Base-by-base conservation (phyloP, 768 basidiomycete species). In the Rhodotorula babjevae region DNA sequence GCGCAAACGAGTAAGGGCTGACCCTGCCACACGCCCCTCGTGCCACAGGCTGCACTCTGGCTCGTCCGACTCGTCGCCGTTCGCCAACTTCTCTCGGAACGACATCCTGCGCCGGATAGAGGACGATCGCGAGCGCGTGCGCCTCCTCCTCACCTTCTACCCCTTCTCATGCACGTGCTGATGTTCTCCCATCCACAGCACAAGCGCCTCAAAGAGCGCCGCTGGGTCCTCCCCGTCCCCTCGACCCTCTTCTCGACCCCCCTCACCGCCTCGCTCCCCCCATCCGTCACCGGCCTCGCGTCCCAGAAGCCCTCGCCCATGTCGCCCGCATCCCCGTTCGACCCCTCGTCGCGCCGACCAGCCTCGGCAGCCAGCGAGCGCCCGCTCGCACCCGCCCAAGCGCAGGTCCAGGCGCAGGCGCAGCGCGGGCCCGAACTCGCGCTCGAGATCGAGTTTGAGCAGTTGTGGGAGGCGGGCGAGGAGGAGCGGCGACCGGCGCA, bases 401-500 rank as follows among this genome's bases (percentile, higher is more conserved):
- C 50, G 50, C 25, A 52, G n/a, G n/a, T n/a, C n/a, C n/a, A n/a
- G 5, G n/a, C 58, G 44, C 68, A n/a, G 62, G 56, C 19, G 70
- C 50, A 31, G 65, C 52, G 71, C 19, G 65, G 68, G 3, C 63
- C 66, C 9, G 77, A 74, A 21, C 61, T 68, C 16, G 77, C 77
- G 16, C 50, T 83, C 50, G 81, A 83, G 55, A 77, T 82, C 42
- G 83, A 84, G 73, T 84, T 84, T 74, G 83, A 84, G 70, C 81
- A 81, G 67, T 61, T 79, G 79, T 93, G 91, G 50, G 88, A 90
- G 81, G 62, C 65, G 36, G 61, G 16, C 4, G 56, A 61, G 58
- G 90, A 93, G 29, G 90, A 89, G 56, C 91, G 84, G 42, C 92
- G 79, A 42, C 87, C 83, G 79, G 93, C 90, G 64, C 16, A 86